These are phyloP conservation scores for Beauveria brongniartii DNA, from an alignment of 2,329 filamentous ascomycete genomes.

Conservation along the genomic window DNA sequence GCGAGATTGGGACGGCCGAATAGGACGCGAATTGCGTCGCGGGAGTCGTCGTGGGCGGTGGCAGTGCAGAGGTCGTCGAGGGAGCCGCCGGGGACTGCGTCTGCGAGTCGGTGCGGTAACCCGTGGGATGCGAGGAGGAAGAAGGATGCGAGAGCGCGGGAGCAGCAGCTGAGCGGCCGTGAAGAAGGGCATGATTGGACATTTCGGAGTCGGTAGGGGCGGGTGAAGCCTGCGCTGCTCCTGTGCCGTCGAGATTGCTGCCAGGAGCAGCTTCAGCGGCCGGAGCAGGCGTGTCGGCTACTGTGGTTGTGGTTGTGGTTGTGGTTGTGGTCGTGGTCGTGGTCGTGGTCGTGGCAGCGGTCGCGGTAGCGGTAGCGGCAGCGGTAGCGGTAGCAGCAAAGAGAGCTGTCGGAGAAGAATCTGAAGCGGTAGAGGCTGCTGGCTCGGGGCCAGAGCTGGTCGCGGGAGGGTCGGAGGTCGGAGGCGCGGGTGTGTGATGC, in stretches of 20 bases:
- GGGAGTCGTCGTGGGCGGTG: not conserved
- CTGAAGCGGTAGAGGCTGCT: not conserved
- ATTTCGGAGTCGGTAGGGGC: slow-evolving; percentile 21
- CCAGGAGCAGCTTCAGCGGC: not conserved
- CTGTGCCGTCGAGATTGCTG: not conserved
- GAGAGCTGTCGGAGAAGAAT: not conserved
- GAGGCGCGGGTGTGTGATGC: not conserved
- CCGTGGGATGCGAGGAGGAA: not conserved
- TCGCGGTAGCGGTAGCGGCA: not conserved
- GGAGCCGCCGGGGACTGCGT: slow-evolving; percentile 14
- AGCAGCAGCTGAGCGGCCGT: not conserved
- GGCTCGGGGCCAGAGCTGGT: not conserved
- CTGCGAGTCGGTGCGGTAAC: slow-evolving; percentile 10
- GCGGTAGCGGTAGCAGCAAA: not conserved
- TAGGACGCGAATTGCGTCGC: slow-evolving; percentile 4
- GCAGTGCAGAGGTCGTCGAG: slow-evolving; percentile 16
- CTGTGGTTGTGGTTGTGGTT: not conserved
- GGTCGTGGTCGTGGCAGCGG: not conserved
- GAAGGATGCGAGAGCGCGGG: slow-evolving; percentile 11
- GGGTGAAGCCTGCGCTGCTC: not conserved
- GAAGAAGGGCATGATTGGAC: slow-evolving; percentile 21
- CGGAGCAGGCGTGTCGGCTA: not conserved
- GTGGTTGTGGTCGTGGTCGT: not conserved
- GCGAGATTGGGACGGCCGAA: not conserved
- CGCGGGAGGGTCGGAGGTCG: not conserved